Evolutionary conservation across 257 asterid species (phyloP), one percentile per base, ranked within the genome.

Genomic region (Cruciata laevipes): DNA sequence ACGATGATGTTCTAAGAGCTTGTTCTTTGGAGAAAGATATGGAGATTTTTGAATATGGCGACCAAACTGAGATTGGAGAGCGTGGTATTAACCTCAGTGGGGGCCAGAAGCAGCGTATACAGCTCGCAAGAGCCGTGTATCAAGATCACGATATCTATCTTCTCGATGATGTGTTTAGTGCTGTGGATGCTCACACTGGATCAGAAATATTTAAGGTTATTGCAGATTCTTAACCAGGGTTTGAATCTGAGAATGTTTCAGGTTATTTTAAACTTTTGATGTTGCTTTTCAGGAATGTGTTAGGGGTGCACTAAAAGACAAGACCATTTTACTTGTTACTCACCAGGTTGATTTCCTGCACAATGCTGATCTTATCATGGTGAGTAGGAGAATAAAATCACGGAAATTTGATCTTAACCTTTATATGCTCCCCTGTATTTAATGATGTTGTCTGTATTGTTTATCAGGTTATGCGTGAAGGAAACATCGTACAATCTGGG

Each of bases 161-260:
- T 60, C 88, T 90, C 5, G 95, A 87, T 60, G 95, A 90, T 58
- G 35, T 84, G n/a, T 89, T 89, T 67, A 87, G 97, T 66, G 97
- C 97, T 5, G 95, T 89, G 60, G 97, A 89, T 87, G 97, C 97
- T 74, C 97, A 89, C 69, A 87, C 97, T 4, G 97, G 95, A 57
- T 71, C 95, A 6, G 87, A 87, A 66, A 83, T 89, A 69, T 89
- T 87, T 63, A 89, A 84, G 89, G 97, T 88, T 55, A 47, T n/a
- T 33, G 25, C 58, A 65, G 30, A n/a, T 7, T 32, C 23, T 51
- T n/a, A n/a, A 37, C 53, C 62, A 31, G 18, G n/a, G 51, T 21
- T 37, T 18, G 17, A 42, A 3, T 0, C 18, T 23, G 49, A 18
- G 20, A 37, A 17, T 53, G 18, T n/a, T 53, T 52, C 16, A 42